Conservation (phyloP, 2,329 filamentous ascomycete species). For the Fusarium clavum region DNA sequence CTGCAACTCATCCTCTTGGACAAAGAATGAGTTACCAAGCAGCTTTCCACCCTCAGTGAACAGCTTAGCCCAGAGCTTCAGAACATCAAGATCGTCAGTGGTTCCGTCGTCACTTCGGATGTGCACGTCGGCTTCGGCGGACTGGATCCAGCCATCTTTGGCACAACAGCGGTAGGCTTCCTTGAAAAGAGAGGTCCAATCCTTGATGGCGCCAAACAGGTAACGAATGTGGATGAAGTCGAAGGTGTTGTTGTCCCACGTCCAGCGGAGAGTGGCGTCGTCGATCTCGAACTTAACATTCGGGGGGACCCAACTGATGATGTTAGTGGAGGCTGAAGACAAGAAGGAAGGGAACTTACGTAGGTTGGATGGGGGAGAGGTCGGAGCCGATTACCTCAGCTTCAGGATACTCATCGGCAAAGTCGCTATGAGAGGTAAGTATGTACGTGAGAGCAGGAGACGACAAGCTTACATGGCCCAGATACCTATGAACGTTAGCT, state of each 20-base stretch:
- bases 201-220: slow-evolving; percentile 38
- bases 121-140: slow-evolving; percentile 34
- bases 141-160: slow-evolving; percentile 35
- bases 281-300: slow-evolving; percentile 42
- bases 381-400: slow-evolving; percentile 39
- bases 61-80: slow-evolving; percentile 30
- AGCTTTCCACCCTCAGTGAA: slow-evolving; percentile 33
- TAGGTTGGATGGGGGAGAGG: slow-evolving; percentile 40
- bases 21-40: slow-evolving; percentile 29
- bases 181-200: slow-evolving; percentile 28
- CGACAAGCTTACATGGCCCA: slow-evolving; percentile 38
- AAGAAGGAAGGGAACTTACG: background rate
- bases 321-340: background rate
- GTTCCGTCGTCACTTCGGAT: slow-evolving; percentile 42
- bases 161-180: slow-evolving; percentile 36
- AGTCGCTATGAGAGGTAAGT: slow-evolving; percentile 21
- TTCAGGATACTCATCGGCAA: slow-evolving; percentile 37
- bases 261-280: slow-evolving; percentile 37
- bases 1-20: slow-evolving; percentile 25
- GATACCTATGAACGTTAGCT: slow-evolving; percentile 25
- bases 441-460: accelerated
- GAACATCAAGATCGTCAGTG: slow-evolving; percentile 19
- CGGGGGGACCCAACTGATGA: slow-evolving; percentile 28
- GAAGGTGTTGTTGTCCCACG: slow-evolving; percentile 33
- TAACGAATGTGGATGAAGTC: slow-evolving; percentile 43